Conservation (phyloP, 768 basidiomycete genomes). For the Phanerochaete carnosa region DNA sequence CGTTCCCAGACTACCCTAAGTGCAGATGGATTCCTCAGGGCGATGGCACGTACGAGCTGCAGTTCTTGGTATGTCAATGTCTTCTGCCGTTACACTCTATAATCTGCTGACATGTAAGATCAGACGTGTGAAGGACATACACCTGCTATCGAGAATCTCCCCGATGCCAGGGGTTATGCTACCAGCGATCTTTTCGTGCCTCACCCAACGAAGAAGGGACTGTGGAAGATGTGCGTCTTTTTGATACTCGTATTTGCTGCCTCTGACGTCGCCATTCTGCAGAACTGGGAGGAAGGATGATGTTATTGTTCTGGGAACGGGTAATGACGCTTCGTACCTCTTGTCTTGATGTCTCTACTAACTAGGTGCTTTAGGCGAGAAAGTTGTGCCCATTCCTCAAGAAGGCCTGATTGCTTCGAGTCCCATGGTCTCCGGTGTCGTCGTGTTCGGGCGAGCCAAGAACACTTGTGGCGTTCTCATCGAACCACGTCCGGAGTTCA, state of each 20-base stretch:
- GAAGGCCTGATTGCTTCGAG: constrained; percentile 28
- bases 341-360: neutral
- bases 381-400: constrained; percentile 23
- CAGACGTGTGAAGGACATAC: constrained; percentile 14
- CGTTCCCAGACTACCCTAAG: constrained; percentile 18
- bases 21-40: constrained; percentile 30
- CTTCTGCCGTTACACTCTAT: neutral
- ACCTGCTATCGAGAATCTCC: constrained; percentile 7
- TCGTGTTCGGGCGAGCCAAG: constrained; percentile 39
- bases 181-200: constrained; percentile 17
- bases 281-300: constrained; percentile 37
- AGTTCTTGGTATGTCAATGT: constrained; percentile 32
- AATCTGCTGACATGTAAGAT: neutral
- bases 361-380: constrained; percentile 22
- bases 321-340: neutral
- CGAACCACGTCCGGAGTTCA: constrained; percentile 26
- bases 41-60: constrained; percentile 32
- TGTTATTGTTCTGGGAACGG: constrained; percentile 31
- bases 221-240: constrained; percentile 26
- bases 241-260: constrained; percentile 22
- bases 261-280: constrained; percentile 17
- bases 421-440: constrained; percentile 25
- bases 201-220: constrained; percentile 18
- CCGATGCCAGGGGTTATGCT: constrained; percentile 16
- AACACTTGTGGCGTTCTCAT: constrained; percentile 36